Evolutionary conservation across 345 rosid species (phyloP).

Genomic region (Melaleuca quinquenervia): DNA sequence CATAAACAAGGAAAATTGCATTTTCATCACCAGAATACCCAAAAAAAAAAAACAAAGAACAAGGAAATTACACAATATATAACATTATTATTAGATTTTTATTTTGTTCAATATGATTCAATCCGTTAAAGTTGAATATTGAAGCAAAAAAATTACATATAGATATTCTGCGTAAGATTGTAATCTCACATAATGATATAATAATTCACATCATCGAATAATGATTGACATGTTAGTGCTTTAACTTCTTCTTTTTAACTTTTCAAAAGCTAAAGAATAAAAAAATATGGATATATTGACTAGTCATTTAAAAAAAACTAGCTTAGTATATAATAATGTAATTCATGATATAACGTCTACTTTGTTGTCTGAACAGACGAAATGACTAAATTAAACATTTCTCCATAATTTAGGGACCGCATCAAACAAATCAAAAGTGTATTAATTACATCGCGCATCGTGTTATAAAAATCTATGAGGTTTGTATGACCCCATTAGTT

Average conservation of each 20-base stretch:
- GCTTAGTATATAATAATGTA: neutral
- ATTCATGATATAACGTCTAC: neutral
- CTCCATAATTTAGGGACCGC: neutral
- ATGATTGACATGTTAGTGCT: neutral
- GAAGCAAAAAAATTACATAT: neutral
- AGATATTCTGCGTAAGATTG: neutral
- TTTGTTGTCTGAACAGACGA: neutral
- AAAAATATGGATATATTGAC: neutral
- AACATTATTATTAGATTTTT: neutral
- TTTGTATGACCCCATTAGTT: neutral
- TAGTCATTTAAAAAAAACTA: fast-evolving
- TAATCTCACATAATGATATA: neutral
- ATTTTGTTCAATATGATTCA: neutral
- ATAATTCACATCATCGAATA: neutral
- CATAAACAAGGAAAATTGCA: neutral
- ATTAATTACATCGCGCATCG: fast-evolving
- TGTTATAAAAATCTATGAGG: neutral
- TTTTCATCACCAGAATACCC: neutral
- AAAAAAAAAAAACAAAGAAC: neutral
- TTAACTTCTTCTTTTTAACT: neutral
- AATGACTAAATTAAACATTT: neutral
- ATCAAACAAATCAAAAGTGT: neutral
- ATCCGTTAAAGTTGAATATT: neutral
- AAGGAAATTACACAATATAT: neutral
- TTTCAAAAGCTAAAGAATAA: neutral